Evolutionary conservation across 495 filamentous ascomycete genomes (phyloP).

Genomic region (Cairneyella variabilis): DNA sequence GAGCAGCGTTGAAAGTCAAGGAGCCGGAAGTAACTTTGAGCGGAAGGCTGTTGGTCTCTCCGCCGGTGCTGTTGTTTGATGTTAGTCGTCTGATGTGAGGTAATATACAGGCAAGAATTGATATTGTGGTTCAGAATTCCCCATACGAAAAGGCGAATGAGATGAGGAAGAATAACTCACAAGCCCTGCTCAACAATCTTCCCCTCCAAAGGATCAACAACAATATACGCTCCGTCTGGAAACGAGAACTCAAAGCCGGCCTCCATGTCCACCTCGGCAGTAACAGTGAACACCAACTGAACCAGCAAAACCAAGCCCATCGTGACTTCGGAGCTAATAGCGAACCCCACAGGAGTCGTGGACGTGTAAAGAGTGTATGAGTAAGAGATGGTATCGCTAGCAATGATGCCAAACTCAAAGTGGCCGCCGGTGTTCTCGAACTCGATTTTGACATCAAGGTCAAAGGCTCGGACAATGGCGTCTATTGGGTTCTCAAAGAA

Average conservation of each 20-base stretch:
- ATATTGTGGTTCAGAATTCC: not conserved
- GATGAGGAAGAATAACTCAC: slow-evolving; percentile 22
- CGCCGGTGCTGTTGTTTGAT: slow-evolving; percentile 20
- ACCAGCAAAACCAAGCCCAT: slow-evolving; percentile 34
- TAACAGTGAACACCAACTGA: slow-evolving; percentile 35
- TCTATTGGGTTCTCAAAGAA: slow-evolving; percentile 13
- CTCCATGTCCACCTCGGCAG: slow-evolving; percentile 34
- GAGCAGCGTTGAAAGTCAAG: slow-evolving; percentile 31
- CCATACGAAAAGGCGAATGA: no score
- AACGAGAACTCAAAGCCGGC: slow-evolving; percentile 37
- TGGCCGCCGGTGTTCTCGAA: slow-evolving; percentile 7
- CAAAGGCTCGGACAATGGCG: slow-evolving; percentile 6
- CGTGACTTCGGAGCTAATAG: slow-evolving; percentile 4
- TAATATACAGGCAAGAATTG: no score
- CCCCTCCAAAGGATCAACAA: slow-evolving; percentile 34
- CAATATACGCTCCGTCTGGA: slow-evolving; percentile 32
- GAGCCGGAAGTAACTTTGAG: slow-evolving; percentile 26
- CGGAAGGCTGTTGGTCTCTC: slow-evolving; percentile 26
- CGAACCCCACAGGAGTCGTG: not conserved
- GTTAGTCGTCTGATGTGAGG: no score
- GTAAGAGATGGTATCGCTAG: not conserved
- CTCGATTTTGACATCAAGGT: slow-evolving; percentile 12
- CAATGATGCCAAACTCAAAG: slow-evolving; percentile 7
- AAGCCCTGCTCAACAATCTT: slow-evolving; percentile 32
- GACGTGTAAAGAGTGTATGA: slow-evolving; percentile 7